These are phyloP conservation scores for Coemansia sp. DNA, from an alignment of 192 early-diverging fungal genomes.

Conservation along the genomic window DNA sequence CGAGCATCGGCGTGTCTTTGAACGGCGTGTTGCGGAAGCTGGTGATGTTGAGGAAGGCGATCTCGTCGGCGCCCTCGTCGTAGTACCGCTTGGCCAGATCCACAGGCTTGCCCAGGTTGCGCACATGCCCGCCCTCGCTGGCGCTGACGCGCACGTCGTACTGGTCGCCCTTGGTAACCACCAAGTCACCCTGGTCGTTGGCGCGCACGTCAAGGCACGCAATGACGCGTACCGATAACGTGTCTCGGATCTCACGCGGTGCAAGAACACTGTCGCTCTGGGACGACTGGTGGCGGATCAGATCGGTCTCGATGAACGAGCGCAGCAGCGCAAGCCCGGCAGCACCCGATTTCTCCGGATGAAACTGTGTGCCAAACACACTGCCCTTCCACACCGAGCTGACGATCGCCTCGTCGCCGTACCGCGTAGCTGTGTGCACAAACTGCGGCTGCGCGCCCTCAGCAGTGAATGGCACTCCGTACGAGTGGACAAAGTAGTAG, in stretches of 20 bases:
- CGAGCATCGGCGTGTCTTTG: slow-evolving; percentile 91
- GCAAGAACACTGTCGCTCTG: not conserved
- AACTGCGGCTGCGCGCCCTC: slow-evolving; percentile 61
- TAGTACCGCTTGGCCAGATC: slow-evolving; percentile 91
- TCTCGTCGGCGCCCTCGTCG: slow-evolving; percentile 95
- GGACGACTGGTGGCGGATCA: slow-evolving; percentile 16
- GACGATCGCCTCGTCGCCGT: slow-evolving; percentile 85
- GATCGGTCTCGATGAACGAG: slow-evolving; percentile 70
- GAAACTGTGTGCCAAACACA: slow-evolving; percentile 98
- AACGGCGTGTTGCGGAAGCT: slow-evolving; percentile 93
- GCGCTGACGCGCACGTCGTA: slow-evolving; percentile 91
- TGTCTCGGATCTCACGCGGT: slow-evolving; percentile 45
- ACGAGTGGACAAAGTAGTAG: slow-evolving; percentile 99
- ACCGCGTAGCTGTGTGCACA: slow-evolving; percentile 81
- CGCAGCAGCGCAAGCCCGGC: slow-evolving; percentile 82
- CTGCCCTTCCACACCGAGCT: slow-evolving; percentile 79
- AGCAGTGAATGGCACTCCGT: slow-evolving; percentile 68
- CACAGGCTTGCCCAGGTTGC: slow-evolving; percentile 97
- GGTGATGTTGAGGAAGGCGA: slow-evolving; percentile 98
- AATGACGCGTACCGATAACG: slow-evolving; percentile 87
- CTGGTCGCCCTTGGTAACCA: slow-evolving; percentile 99
- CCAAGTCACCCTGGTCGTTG: slow-evolving; percentile 96
- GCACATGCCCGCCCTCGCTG: slow-evolving; percentile 64
- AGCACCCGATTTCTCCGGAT: slow-evolving; percentile 95
- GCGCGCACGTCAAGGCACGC: slow-evolving; percentile 96